Base-by-base conservation (phyloP, 306 rosid species). In the Carpinus fangiana region DNA sequence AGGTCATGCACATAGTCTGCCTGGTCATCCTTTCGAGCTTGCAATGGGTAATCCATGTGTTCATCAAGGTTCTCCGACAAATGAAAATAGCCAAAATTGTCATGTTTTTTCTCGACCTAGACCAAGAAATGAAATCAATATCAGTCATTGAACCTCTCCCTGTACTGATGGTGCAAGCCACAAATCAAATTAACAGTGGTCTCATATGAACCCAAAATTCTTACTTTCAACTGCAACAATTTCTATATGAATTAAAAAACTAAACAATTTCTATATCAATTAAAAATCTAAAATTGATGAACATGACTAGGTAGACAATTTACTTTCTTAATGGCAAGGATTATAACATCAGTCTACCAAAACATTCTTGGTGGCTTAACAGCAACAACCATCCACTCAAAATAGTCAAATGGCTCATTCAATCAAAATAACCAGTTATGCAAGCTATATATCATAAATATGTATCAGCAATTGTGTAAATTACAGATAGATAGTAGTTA, bases 1-100 rank as follows among this genome's bases (percentile, higher is more conserved):
- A 84, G 81, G 83, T 86, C 85, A 83, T 86, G 67, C 73, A 85
- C 79, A 84, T 84, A 77, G 79, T 88, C 83, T 74, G 77, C 90
- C 76, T 78, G 78, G 72, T 82, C 87, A 79, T 76, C 41, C 71
- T 45, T 87, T 72, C 80, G 78, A 76, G 90, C 73, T 72, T 80
- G 88, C 84, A 74, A 70, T 73, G 78, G 74, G 81, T 90, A 83
- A 72, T 88, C 91, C 80, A 73, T 79, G 28, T 51, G 85, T 80
- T 87, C 90, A 87, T 82, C 91, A 73, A 94, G 93, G 87, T 92
- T 94, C 88, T 94, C 97, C 14, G 88, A 87, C 81, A 94, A 83
- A 90, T 89, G 89, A 87, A 94, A 94, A 55, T 95, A 94, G 73
- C 95, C 97, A 83, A 84, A 59, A 72, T 81, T 85, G 73, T 88